These are phyloP conservation scores for Myochromella boudieri DNA, from an alignment of 768 basidiomycete genomes.

Conservation along the genomic window DNA sequence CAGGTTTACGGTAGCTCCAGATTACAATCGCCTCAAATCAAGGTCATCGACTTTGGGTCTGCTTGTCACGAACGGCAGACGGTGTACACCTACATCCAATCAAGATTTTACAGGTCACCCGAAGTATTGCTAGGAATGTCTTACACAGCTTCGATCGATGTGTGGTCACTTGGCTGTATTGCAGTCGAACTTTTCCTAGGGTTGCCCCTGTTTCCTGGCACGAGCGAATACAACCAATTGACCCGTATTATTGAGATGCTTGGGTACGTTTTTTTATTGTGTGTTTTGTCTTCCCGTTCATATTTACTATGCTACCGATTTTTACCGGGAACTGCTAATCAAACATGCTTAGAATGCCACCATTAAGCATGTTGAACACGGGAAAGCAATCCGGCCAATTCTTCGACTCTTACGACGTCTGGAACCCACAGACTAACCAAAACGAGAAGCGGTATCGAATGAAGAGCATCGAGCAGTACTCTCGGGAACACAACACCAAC, in stretches of 20 bases:
- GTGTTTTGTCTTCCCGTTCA: not conserved
- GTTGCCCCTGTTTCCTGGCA: slow-evolving; percentile 94
- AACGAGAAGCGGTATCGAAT: slow-evolving; percentile 84
- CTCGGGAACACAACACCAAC: slow-evolving; percentile 89
- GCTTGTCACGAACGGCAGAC: slow-evolving; percentile 99
- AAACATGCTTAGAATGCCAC: slow-evolving; percentile 65
- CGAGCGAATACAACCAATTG: slow-evolving; percentile 98
- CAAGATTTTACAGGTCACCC: slow-evolving; percentile 96
- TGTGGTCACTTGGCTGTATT: slow-evolving; percentile 99
- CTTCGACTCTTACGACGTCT: slow-evolving; percentile 75
- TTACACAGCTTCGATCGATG: slow-evolving; percentile 94
- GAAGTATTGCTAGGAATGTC: slow-evolving; percentile 95
- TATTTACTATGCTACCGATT: not conserved
- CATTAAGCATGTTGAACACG: slow-evolving; percentile 89
- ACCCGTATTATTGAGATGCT: slow-evolving; percentile 98
- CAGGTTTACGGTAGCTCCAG: slow-evolving; percentile 36
- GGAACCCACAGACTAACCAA: slow-evolving; percentile 62
- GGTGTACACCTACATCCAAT: slow-evolving; percentile 99
- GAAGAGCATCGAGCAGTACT: slow-evolving; percentile 94
- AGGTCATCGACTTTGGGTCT: slow-evolving; percentile 98
- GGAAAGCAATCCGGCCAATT: slow-evolving; percentile 96
- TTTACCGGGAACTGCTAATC: not conserved
- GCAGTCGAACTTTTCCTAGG: slow-evolving; percentile 98
- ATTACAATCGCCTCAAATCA: slow-evolving; percentile 95
- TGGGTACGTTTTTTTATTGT: slow-evolving; percentile 59